Conservation (phyloP, 345 rosid species). For the Melaleuca quinquenervia region DNA sequence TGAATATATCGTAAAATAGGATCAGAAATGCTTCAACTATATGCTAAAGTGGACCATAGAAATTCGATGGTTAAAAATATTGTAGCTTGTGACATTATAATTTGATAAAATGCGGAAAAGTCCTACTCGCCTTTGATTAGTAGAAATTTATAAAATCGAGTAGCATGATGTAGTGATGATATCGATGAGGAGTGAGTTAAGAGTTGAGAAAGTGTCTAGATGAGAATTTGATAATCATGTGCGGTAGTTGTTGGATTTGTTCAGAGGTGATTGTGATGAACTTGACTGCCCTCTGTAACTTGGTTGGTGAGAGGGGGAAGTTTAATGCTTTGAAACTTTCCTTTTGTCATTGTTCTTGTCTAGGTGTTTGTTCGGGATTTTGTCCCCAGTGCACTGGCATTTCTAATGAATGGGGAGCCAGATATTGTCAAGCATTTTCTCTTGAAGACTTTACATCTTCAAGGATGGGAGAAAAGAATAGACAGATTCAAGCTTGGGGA, state of each 20-base stretch:
- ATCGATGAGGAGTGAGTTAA: not conserved
- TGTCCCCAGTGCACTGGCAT: constrained; percentile 79
- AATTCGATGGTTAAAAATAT: not conserved
- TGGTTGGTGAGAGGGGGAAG: not conserved
- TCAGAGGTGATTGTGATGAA: not conserved
- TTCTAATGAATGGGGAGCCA: constrained; percentile 70
- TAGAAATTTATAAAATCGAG: not conserved
- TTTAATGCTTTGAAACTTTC: not conserved
- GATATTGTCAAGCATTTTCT: constrained; percentile 71
- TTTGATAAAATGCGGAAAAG: not conserved
- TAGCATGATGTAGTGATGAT: not conserved
- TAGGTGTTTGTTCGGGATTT: constrained; percentile 78
- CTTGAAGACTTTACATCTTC: constrained; percentile 55
- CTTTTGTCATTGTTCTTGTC: not conserved
- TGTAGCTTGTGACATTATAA: not conserved
- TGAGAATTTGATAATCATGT: not conserved
- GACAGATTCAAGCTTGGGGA: constrained; percentile 74
- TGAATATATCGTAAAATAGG: not conserved
- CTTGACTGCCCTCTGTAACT: not conserved
- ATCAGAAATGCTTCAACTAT: not conserved
- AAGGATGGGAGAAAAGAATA: constrained; percentile 58
- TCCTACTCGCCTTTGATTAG: not conserved
- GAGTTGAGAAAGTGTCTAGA: not conserved
- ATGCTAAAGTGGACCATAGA: constrained; percentile 4
- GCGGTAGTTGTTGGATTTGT: not conserved